Evolutionary conservation across 139 green algal species (phyloP).

Genomic region (Auxenochlorella protothecoides): DNA sequence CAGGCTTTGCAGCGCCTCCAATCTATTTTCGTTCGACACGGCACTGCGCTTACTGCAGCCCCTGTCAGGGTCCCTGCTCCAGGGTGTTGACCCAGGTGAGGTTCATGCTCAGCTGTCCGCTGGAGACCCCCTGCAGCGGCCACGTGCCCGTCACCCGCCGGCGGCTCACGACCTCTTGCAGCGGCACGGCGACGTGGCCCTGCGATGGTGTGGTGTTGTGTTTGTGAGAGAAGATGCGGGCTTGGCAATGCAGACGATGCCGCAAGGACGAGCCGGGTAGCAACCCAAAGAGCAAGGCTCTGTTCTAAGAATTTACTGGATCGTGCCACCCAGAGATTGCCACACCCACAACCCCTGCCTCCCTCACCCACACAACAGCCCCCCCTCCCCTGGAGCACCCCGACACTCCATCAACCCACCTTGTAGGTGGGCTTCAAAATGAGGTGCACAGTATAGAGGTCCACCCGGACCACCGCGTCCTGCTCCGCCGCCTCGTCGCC

Average conservation of each 20-base stretch:
- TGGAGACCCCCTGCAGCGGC: constrained; percentile 2
- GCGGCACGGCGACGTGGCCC: constrained; percentile 8
- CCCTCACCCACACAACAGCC: too few relatives aligned
- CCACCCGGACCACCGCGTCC: constrained; percentile 9
- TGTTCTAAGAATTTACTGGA: neutral
- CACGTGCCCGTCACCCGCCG: constrained; percentile 9
- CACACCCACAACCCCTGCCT: neutral
- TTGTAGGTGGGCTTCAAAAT: neutral
- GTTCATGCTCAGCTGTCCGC: constrained; percentile 4
- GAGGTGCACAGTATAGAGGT: constrained; percentile 9
- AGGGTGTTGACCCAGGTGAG: constrained; percentile 7
- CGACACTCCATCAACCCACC: neutral
- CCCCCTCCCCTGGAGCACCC: neutral
- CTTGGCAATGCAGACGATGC: neutral
- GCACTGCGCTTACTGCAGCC: too few relatives aligned
- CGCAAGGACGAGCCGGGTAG: neutral
- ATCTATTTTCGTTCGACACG: too few relatives aligned
- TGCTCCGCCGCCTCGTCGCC: neutral
- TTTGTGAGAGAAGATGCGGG: neutral
- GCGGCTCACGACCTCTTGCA: constrained; percentile 2
- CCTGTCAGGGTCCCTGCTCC: too few relatives aligned
- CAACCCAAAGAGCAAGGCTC: neutral
- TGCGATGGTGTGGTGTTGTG: neutral
- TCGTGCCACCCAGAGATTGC: neutral
- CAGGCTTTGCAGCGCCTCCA: too few relatives aligned